Conservation (phyloP, 371 early-diverging fungal species). For the Catenaria anguillulae region DNA sequence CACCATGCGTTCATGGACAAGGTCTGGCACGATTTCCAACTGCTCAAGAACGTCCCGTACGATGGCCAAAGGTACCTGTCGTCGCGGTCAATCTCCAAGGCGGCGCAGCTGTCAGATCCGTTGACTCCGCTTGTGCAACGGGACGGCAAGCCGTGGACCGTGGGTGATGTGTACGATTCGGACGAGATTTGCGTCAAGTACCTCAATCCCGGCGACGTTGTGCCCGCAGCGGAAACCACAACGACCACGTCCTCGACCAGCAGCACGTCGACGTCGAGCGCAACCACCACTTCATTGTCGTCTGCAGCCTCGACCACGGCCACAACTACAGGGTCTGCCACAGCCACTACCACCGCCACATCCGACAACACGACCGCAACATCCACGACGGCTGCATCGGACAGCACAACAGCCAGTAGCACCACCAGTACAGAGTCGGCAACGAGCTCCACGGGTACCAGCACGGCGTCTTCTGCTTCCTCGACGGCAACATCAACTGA, state of each 20-base stretch:
- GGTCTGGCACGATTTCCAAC: conserved; percentile 31
- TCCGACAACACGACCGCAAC: too few species aligned
- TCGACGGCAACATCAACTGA: neutral
- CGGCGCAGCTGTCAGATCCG: conserved; percentile 6
- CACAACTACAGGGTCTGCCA: neutral
- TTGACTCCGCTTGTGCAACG: neutral
- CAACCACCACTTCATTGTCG: too few species aligned
- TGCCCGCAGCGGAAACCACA: neutral
- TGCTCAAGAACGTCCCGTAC: neutral
- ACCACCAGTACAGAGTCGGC: neutral
- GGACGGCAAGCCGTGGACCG: neutral
- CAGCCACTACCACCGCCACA: neutral
- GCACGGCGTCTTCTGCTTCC: too few species aligned
- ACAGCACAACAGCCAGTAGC: neutral
- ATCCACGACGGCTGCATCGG: too few species aligned
- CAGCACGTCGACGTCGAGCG: neutral
- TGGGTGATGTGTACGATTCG: neutral
- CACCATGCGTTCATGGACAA: conserved; percentile 37
- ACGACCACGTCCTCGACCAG: conserved; percentile 11
- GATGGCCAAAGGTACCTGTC: neutral
- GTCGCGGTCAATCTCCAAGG: neutral
- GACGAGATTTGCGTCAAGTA: neutral
- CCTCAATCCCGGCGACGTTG: neutral
- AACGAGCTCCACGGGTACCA: too few species aligned
- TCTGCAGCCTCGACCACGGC: too few species aligned